phyloP scores from a whole-genome alignment of 1,139 yeast genomes.

The Sugiyamaella grinbergsii region DNA sequence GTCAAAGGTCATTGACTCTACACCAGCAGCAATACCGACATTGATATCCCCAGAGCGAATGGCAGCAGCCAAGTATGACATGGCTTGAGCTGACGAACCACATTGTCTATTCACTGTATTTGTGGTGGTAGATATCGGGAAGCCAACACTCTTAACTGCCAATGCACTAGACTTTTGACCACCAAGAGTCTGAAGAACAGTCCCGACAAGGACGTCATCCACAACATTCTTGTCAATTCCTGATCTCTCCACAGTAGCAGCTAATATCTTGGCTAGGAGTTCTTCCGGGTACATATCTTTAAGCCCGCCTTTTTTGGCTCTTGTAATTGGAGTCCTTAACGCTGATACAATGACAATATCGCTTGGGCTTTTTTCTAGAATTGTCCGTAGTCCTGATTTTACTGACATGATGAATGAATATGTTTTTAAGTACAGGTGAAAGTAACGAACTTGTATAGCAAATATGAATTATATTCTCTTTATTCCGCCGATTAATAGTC shows the following conservation, averaged over 20 bases:
- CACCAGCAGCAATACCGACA: slow-evolving; percentile 49
- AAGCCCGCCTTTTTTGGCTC: slow-evolving; percentile 46
- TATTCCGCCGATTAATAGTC: too few relatives aligned
- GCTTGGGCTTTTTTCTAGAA: slow-evolving; percentile 37
- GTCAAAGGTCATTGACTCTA: slow-evolving; percentile 50
- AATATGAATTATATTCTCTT: too few relatives aligned
- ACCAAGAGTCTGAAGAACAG: slow-evolving; percentile 43
- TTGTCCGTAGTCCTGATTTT: slow-evolving; percentile 10
- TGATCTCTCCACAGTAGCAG: slow-evolving; percentile 41
- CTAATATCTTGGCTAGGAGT: slow-evolving; percentile 41
- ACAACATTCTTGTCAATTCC: slow-evolving; percentile 39
- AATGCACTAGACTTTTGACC: slow-evolving; percentile 44
- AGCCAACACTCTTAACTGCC: slow-evolving; percentile 44
- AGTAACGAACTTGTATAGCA: not conserved
- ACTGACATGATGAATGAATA: slow-evolving; percentile 11
- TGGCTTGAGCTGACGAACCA: slow-evolving; percentile 49
- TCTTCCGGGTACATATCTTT: slow-evolving; percentile 46
- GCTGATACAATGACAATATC: slow-evolving; percentile 48
- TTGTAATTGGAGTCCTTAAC: slow-evolving; percentile 46
- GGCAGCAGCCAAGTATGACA: slow-evolving; percentile 44
- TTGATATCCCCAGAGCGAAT: slow-evolving; percentile 44
- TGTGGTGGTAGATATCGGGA: slow-evolving; percentile 46
- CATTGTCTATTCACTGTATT: slow-evolving; percentile 49
- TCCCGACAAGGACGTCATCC: slow-evolving; percentile 43
- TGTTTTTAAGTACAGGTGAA: not conserved